Conservation (phyloP, 2,329 filamentous ascomycete species). For the Hypoxylon sp. region DNA sequence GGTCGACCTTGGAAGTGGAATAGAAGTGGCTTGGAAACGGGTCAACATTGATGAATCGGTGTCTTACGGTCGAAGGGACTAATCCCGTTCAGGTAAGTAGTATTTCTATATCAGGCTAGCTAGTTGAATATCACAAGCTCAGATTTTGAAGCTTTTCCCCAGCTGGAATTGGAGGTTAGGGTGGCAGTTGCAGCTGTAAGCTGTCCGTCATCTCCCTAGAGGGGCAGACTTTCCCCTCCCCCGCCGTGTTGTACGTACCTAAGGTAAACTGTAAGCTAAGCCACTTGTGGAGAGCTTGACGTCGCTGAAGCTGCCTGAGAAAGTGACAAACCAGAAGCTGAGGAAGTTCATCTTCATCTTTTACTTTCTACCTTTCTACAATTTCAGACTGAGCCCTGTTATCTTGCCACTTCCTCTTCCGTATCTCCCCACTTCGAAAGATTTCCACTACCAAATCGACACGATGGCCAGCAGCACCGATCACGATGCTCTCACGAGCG, state of each 20-base stretch:
- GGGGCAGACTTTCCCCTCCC: not conserved
- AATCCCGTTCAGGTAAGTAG: conserved; percentile 11
- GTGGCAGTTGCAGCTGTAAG: not conserved
- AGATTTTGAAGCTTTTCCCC: not conserved
- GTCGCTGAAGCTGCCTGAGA: conserved; percentile 37
- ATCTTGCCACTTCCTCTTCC: not conserved
- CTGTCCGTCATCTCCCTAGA: conserved; percentile 23
- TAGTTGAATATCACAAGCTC: not conserved
- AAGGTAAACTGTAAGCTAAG: conserved; percentile 7
- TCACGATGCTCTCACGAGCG: conserved; percentile 56
- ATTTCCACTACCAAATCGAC: conserved; percentile 13
- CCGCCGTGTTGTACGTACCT: not conserved
- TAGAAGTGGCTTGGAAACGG: conserved; percentile 15
- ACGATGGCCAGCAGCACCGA: conserved; percentile 48
- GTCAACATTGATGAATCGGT: conserved; percentile 19
- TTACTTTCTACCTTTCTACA: no score
- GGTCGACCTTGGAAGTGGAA: conserved; percentile 10
- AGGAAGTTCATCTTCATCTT: not conserved
- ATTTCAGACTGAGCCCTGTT: not conserved
- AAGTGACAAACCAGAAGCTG: no score
- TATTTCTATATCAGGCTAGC: conserved; percentile 6
- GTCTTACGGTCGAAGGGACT: not conserved
- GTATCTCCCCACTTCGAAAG: not conserved
- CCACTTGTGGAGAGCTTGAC: conserved; percentile 35
- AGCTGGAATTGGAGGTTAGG: not conserved